phyloP scores from a whole-genome alignment of 73 alveolate genomes.

The Breviolum minutum region DNA sequence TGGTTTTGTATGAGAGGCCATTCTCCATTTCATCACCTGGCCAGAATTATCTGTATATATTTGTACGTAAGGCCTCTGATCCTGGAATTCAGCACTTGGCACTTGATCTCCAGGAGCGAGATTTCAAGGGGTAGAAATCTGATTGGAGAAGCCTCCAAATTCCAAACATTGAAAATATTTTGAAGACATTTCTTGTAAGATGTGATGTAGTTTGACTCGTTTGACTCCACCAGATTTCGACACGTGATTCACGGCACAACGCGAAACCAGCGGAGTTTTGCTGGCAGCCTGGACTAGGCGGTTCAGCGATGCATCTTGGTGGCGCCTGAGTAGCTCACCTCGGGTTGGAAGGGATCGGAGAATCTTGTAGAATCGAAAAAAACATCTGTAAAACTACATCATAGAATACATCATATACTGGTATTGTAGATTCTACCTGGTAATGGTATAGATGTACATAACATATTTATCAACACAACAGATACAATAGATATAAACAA shows the following conservation, averaged over 20 bases:
- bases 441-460: too few species aligned
- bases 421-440: too few species aligned
- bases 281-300: too few species aligned
- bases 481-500: background rate
- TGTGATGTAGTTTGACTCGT: background rate
- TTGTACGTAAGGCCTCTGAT: background rate
- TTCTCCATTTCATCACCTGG: background rate
- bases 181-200: too few species aligned
- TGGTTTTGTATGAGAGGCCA: background rate
- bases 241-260: background rate
- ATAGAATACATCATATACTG: too few species aligned
- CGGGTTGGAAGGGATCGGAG: too few species aligned
- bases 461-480: background rate
- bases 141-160: background rate
- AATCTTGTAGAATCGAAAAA: too few species aligned
- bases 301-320: too few species aligned
- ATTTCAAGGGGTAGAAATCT: background rate
- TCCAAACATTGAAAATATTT: too few species aligned
- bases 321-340: too few species aligned
- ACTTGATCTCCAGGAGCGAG: slow-evolving; percentile 27
- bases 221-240: background rate
- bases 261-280: background rate
- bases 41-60: background rate
- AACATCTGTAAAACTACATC: too few species aligned
- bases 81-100: background rate